Evolutionary conservation across 805 yeast genomes (phyloP), one percentile per base, ranked within the genome.

Genomic region (Huiozyma sinensis): DNA sequence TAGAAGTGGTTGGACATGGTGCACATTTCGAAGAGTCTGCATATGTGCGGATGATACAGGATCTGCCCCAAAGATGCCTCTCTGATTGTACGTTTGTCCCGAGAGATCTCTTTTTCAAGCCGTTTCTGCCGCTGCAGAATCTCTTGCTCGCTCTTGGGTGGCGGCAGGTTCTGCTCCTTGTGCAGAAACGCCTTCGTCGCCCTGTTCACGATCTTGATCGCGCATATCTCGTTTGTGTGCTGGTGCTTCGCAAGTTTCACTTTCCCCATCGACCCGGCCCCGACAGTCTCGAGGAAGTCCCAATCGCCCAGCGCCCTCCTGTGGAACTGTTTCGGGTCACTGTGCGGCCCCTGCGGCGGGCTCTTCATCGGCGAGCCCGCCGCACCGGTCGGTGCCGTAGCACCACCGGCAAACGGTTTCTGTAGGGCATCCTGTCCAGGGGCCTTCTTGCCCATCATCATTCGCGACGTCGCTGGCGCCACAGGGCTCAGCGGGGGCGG

Each of bases 231-330:
- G 47, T 75, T 77, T 1, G 96, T 86, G 33, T 77, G 64, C 51
- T 83, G 76, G 66, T 89, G 95, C 55, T 78, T 81, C 1, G 97
- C 97, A 35, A 92, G 70, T 66, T 92, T 92, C 41, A 92, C 99
- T 63, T 90, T 94, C 47, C 99, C 99, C 98, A 92, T 92, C 0
- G 96, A 87, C 3, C 99, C 98, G 2, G 97, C 95, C 37, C 99
- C 99, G 39, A 92, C 84, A 2, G 96, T 88, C 64, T 87, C 87
- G 46, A 85, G 73, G 54, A 90, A 89, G 54, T 86, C 95, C 98
- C 98, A 90, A 51, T 92, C 96, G 10, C 97, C 98, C 44, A 90
- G 82, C 5, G 95, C 75, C 47, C 82, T 83, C 50, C 97, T 77
- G 61, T 88, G 90, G 53, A 84, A 83, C 52, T 63, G 69, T 41